These are phyloP conservation scores for Ustilaginoidea virens DNA, from an alignment of 2,329 filamentous ascomycete species.

Conservation along the genomic window DNA sequence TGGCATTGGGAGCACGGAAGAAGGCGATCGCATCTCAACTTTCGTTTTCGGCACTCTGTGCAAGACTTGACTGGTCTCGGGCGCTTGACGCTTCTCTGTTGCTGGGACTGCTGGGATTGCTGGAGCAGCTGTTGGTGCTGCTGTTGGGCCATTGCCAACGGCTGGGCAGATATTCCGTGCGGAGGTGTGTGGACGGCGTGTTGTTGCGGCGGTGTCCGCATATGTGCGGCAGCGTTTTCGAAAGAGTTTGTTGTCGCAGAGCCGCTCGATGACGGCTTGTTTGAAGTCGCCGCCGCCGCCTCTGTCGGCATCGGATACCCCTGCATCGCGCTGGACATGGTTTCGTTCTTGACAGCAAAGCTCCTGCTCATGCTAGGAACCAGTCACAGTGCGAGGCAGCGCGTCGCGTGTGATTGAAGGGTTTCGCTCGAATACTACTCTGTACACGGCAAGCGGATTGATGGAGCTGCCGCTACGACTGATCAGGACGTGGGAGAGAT, in stretches of 20 bases:
- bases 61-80: slow-evolving; percentile 40
- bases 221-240: slow-evolving; percentile 3
- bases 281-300: neutral
- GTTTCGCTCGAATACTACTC: no score
- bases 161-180: slow-evolving; percentile 6
- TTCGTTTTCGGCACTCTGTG: slow-evolving; percentile 41
- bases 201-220: slow-evolving; percentile 7
- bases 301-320: slow-evolving; percentile 2
- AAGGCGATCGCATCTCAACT: slow-evolving; percentile 39
- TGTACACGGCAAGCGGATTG: no score
- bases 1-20: slow-evolving; percentile 42
- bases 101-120: slow-evolving; percentile 11
- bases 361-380: no score
- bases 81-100: slow-evolving; percentile 33
- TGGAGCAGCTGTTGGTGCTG: slow-evolving; percentile 8
- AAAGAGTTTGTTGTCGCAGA: slow-evolving; percentile 4
- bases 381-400: no score
- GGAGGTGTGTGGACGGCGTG: slow-evolving; percentile 4
- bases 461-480: no score
- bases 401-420: no score
- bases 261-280: slow-evolving; percentile 3
- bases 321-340: no score
- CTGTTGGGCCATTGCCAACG: slow-evolving; percentile 12
- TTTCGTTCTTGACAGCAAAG: no score
- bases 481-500: no score